Evolutionary conservation across 164 flowering plant species (phyloP), one percentile per base, ranked within the genome.

Genomic region (Santalum album): DNA sequence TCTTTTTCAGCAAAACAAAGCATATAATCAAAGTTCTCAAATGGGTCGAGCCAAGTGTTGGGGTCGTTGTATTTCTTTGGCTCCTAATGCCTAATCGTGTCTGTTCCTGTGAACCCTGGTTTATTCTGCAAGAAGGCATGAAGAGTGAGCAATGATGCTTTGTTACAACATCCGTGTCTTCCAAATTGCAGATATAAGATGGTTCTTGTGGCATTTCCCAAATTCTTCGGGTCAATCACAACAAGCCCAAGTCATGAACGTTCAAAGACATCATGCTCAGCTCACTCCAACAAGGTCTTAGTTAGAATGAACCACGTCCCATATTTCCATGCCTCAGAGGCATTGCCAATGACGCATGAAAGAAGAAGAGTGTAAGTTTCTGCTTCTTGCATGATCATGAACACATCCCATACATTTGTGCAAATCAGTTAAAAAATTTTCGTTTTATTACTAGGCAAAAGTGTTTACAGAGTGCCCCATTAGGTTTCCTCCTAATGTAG

Each of bases 291-390:
- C 21, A 42, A 42, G 19, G 6, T 18, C 45, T 42, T 6, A 3
- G 45, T 26, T 21, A 49, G 59, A 25, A 12, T 49, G 50, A 19
- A 50, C 46, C 59, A 7, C 53, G 35, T 53, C 25, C 32, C 58
- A 12, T 26, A 26, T 34, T 26, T 34, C 19, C 42, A 35, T 29
- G 48, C 49, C 40, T n/a, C 57, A 1, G 21, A 46, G 12, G 34
- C 56, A 25, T 29, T 21, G 3, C 53, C 43, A 1, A 20, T 27
- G 24, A 25, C 24, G 1, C 16, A 47, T 18, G 29, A 55, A n/a
- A 22, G 26, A 23, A 20, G 17, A 17, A 68, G 64, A 58, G 52
- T 51, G 75, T 67, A 19, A 49, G 56, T 43, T 54, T 20, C 23
- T 57, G 36, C 19, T 15, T 44, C 53, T 25, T 12, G 50, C 56